Base-by-base conservation (phyloP, 139 green algal genomes). In the Edaphochlamys debaryana region DNA sequence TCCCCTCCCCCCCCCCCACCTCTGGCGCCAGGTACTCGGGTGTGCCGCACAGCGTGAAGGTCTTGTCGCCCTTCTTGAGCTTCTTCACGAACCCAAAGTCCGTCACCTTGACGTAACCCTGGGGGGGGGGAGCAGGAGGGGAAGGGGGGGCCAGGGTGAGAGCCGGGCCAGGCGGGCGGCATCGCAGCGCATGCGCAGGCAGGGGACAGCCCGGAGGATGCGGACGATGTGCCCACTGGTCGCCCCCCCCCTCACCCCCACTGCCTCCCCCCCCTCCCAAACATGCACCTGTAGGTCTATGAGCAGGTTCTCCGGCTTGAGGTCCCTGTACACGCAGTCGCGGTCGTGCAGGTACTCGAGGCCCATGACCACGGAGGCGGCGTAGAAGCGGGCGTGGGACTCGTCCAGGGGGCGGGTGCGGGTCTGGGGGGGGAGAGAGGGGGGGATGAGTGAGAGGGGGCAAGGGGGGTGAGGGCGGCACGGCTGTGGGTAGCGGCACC, bases 11-110 rank as follows among this genome's bases (percentile, higher is more conserved):
- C 11, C 13, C 19, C 54, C 54, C 97, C 74, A 82, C 76, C 76
- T 82, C 96, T 23, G 97, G 96, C 0, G 97, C 95, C 69, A 99
- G 88, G 92, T 98, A 99, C 85, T 99, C 96, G 17, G 96, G 96
- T 0, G 96, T 98, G 54, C 97, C 97, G 79, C 96, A 98, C 84
- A 98, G 92, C 30, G 96, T 99, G 92, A 94, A 96, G 4, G 94
- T 96, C 91, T 95, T 96, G 54, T 82, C 70, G 58, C 92, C 94
- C 3, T 84, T 81, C 15, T 79, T 15, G 37, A 99, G 86, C 60
- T 90, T 91, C 89, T 98, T 98, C 34, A 95, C 95, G 76, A 98
- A 98, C 19, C 95, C 95, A 93, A 98, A 97, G 90, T 98, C 96
- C 25, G 96, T 92, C 37, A 98, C 82, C 86, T 94, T 93, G 40